A percentile compares a stretch with the other conserved stretches of the same genome.
Evolutionary conservation across 495 filamentous ascomycete genomes (phyloP).

Genomic region (Xylaria scruposa): DNA sequence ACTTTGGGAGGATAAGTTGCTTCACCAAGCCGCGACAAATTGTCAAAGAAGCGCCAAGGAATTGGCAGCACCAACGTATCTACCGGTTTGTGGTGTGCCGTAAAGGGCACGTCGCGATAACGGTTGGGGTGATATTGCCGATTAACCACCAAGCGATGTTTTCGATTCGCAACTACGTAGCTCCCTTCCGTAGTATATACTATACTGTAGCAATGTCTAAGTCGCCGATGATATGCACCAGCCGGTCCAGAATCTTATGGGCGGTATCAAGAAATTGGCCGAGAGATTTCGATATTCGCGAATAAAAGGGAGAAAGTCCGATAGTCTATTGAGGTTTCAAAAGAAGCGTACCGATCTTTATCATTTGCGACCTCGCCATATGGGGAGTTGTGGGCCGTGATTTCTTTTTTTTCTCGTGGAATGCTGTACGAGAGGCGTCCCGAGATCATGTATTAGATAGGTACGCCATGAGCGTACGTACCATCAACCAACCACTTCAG

Average conservation of each 20-base stretch:
- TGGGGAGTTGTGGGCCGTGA: constrained; percentile 1
- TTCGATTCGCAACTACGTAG: neutral
- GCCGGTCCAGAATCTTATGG: constrained; percentile 30
- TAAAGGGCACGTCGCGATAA: neutral
- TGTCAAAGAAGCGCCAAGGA: neutral
- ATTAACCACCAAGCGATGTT: neutral
- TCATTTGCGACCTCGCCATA: neutral
- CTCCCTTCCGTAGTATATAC: constrained; percentile 2
- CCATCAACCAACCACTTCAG: constrained; percentile 9
- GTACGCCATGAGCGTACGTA: constrained; percentile 6
- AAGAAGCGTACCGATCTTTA: constrained; percentile 20
- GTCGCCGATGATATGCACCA: constrained; percentile 13
- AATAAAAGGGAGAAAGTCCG: constrained; percentile 31
- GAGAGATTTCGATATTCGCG: constrained; percentile 31
- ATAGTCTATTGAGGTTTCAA: constrained; percentile 37
- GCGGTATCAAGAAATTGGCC: constrained; percentile 26
- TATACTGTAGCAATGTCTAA: neutral
- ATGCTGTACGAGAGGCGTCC: constrained; percentile 19
- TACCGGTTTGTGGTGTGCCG: neutral
- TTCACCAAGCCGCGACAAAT: neutral
- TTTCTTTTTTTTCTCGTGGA: constrained; percentile 11
- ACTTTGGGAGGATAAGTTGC: neutral
- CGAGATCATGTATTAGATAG: neutral
- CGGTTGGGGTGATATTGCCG: neutral
- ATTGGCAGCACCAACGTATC: neutral